A percentile compares a stretch with the other conserved stretches of the same genome.
These are phyloP conservation scores for Chrysoporthe puriensis DNA, from an alignment of 2,329 filamentous ascomycete genomes.

Conservation along the genomic window DNA sequence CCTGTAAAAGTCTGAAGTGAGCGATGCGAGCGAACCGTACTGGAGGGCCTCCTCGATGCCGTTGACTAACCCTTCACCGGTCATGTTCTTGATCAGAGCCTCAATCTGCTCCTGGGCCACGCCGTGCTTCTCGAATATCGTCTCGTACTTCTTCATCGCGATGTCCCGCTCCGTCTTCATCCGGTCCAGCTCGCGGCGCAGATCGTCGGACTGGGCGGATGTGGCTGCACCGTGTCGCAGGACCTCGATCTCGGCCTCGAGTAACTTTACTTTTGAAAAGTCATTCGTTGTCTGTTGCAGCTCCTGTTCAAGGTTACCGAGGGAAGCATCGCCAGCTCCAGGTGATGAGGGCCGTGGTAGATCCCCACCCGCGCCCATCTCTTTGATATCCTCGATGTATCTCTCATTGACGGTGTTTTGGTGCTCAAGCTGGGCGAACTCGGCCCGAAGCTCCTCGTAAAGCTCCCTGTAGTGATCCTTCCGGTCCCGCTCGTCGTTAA, in stretches of 20 bases:
- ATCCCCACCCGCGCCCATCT: constrained; percentile 48
- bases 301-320: constrained; percentile 60
- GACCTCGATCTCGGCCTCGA: constrained; percentile 65
- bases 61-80: constrained; percentile 59
- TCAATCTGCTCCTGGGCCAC: constrained; percentile 62
- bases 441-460: constrained; percentile 42
- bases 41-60: constrained; percentile 41
- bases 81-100: constrained; percentile 54
- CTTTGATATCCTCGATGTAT: constrained; percentile 62
- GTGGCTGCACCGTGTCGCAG: constrained; percentile 46
- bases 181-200: constrained; percentile 27
- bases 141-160: constrained; percentile 56
- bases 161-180: constrained; percentile 44
- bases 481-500: constrained; percentile 34
- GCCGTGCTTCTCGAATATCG: constrained; percentile 61
- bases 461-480: constrained; percentile 34
- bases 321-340: constrained; percentile 13
- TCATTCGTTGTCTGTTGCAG: constrained; percentile 52
- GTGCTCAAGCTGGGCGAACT: constrained; percentile 47
- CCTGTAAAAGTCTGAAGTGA: constrained; percentile 53
- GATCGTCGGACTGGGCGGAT: constrained; percentile 19
- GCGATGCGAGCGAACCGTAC: constrained; percentile 41
- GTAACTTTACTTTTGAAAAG: constrained; percentile 39
- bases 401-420: constrained; percentile 54
- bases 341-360: constrained; percentile 20